Evolutionary conservation across 1,139 yeast species (phyloP).

Genomic region (Diutina rugosa): DNA sequence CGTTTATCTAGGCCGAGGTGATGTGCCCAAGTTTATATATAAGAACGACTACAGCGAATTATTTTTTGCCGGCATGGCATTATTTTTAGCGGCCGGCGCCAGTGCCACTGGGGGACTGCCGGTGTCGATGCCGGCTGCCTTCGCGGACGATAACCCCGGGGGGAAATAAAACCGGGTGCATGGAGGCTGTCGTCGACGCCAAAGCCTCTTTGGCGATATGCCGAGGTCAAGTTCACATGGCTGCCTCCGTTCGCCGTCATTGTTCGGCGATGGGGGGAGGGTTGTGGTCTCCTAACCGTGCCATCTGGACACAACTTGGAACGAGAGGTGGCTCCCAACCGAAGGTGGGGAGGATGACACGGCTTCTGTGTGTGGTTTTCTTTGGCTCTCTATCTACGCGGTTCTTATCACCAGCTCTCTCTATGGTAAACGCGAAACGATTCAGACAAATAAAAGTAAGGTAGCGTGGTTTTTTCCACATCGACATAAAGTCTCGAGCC

Average conservation of each 20-base stretch:
- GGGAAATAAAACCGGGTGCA: neutral
- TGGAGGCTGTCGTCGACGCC: neutral
- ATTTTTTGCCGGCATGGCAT: neutral
- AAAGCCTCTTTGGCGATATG: neutral
- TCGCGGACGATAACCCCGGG: neutral
- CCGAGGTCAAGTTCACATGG: neutral
- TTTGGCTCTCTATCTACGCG: neutral
- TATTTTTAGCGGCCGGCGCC: neutral
- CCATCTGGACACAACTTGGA: neutral
- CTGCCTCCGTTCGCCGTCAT: neutral
- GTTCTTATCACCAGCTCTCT: neutral
- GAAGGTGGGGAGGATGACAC: neutral
- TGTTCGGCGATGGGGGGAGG: neutral
- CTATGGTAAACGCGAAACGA: neutral
- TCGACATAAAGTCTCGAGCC: constrained; percentile 89
- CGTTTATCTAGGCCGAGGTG: neutral
- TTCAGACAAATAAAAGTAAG: constrained; percentile 35
- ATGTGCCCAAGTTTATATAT: neutral
- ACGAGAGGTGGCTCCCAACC: neutral
- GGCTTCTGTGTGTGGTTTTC: neutral
- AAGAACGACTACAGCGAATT: neutral
- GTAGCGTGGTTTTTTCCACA: constrained; percentile 93
- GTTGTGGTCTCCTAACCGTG: neutral
- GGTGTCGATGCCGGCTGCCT: neutral
- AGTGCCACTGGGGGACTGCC: neutral